Evolutionary conservation across 2,329 filamentous ascomycete genomes (phyloP).

Genomic region (Lachnellula suecica): DNA sequence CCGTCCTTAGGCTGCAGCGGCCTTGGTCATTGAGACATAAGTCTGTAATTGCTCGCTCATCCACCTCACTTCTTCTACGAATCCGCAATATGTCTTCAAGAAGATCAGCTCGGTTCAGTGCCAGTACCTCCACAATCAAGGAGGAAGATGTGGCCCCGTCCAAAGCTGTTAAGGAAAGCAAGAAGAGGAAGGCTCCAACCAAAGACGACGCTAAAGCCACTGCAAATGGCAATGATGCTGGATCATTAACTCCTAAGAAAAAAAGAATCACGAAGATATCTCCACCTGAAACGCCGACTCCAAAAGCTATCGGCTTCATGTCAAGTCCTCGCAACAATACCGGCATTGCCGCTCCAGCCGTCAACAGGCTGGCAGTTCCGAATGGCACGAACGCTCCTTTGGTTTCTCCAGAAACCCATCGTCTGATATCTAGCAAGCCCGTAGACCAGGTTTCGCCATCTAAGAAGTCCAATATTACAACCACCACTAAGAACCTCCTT

Average conservation of each 20-base stretch:
- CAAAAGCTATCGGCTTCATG: constrained; percentile 47
- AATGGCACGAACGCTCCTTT: constrained; percentile 68
- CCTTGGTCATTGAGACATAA: constrained; percentile 9
- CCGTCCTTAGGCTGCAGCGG: constrained; percentile 18
- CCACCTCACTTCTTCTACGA: neutral
- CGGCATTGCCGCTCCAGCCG: constrained; percentile 24
- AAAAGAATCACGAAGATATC: constrained; percentile 18
- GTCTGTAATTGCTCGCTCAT: neutral
- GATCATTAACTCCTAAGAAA: constrained; percentile 29
- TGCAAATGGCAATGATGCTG: constrained; percentile 8
- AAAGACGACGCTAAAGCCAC: constrained; percentile 9
- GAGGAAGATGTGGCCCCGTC: constrained; percentile 5
- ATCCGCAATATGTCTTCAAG: constrained; percentile 27
- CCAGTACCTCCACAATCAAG: constrained; percentile 12
- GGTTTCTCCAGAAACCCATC: constrained; percentile 69
- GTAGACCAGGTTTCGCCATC: constrained; percentile 55
- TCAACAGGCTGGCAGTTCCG: constrained; percentile 59
- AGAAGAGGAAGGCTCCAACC: constrained; percentile 27
- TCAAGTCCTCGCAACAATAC: constrained; percentile 41
- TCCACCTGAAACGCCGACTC: constrained; percentile 46
- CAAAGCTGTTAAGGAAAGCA: constrained; percentile 18
- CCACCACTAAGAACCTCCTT: constrained; percentile 70
- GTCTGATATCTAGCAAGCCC: constrained; percentile 54
- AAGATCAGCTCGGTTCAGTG: constrained; percentile 28
- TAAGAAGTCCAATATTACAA: constrained; percentile 37